Evolutionary conservation across 345 rosid species (phyloP).

Genomic region (Noccaea caerulescens): DNA sequence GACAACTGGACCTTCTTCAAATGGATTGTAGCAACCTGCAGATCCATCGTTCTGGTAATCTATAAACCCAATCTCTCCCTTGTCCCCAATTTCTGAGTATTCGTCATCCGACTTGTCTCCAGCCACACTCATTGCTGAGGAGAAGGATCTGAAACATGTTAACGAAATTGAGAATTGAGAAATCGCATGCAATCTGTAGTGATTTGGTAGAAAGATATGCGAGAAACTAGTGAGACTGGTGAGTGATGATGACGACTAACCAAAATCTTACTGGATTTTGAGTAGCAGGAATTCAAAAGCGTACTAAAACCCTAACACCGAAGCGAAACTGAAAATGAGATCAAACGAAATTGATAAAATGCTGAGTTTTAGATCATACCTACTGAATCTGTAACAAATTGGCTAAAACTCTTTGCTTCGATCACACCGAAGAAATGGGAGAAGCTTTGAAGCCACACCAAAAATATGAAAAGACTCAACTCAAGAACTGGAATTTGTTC

Average conservation of each 20-base stretch:
- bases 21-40: conserved; percentile 51
- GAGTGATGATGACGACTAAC: too few relatives aligned
- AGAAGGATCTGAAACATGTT: conserved; percentile 19
- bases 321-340: conserved; percentile 12
- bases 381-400: background rate
- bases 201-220: background rate
- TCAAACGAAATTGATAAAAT: background rate
- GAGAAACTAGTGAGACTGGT: background rate
- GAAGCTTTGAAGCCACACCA: conserved; percentile 8
- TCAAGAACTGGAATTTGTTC: background rate
- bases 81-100: conserved; percentile 69
- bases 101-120: conserved; percentile 66
- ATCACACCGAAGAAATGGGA: conserved; percentile 8
- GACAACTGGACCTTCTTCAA: conserved; percentile 60
- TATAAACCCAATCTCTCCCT: conserved; percentile 73
- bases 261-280: background rate
- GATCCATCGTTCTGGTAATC: conserved; percentile 69
- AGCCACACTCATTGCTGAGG: conserved; percentile 51
- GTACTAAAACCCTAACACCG: conserved; percentile 43
- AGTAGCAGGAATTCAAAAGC: too few relatives aligned
- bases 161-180: background rate
- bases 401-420: background rate
- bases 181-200: conserved; percentile 2
- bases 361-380: background rate
- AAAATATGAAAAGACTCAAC: background rate